Base-by-base conservation (phyloP, 768 basidiomycete species). In the Filobasidium wieringae region DNA sequence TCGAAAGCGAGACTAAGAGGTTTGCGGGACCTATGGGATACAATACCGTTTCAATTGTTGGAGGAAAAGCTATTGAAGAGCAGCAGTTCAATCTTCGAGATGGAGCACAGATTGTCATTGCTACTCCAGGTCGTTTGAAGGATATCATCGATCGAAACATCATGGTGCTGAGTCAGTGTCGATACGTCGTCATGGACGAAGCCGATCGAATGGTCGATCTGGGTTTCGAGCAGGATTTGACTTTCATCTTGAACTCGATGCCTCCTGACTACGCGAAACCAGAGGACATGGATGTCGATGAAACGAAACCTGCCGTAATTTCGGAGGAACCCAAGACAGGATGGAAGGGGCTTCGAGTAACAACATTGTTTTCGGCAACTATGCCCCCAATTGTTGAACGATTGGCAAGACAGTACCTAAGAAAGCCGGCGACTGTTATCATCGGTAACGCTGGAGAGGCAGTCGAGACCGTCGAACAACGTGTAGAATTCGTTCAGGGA, bases 101-200 rank as follows among this genome's bases (percentile, higher is more conserved):
- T 66, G 95, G 95, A 53, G 95, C 93, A 0, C 92, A 99, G 67
- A 97, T 99, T 61, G 87, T 99, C 68, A 96, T 99, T 60, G 95
- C 95, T 26, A 97, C 95, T 0, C 95, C 95, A 11, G 95, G 95
- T 77, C 91, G 95, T 75, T 79, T 99, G 17, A 95, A 95, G 75
- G 95, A 97, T 70, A 89, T 96, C 55, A 85, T 99, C 60, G 93
- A 99, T 76, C 84, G 91, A 22, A 88, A 87, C 72, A 89, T 97
- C 45, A 79, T 99, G 40, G 95, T 99, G 19, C 80, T 99, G 41
- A 86, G 87, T 7, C 95, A 99, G 74, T 97, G 95, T 74, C 88
- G 89, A 1, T 97, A 99, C 69, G 85, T 99, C 59, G 93, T 99
- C 64, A 95, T 99, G 95, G 95, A 99, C 72, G 95, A 99, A 78